Evolutionary conservation across 176 grass and related monocot genomes (phyloP).

Genomic region (Avena eriantha): DNA sequence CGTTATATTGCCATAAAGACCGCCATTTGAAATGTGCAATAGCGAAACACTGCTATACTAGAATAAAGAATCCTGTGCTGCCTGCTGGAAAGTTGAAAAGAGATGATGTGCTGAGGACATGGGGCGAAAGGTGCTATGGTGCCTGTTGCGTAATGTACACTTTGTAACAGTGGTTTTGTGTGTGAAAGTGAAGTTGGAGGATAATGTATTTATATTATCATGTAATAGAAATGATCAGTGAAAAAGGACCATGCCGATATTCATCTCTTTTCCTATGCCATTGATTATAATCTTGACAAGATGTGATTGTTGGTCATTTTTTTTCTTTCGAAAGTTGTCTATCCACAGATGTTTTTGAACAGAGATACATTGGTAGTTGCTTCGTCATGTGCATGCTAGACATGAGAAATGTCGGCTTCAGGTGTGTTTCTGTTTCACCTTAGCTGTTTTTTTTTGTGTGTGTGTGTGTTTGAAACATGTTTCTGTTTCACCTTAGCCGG

Average conservation of each 20-base stretch:
- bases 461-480: no score
- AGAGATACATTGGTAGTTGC: neutral
- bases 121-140: neutral
- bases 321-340: neutral
- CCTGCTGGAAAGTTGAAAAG: neutral
- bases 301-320: neutral
- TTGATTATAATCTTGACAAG: neutral
- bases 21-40: neutral
- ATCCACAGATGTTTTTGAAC: neutral
- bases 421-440: neutral
- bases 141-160: neutral
- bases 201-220: neutral
- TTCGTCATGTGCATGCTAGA: neutral
- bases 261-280: neutral
- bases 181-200: constrained; percentile 17
- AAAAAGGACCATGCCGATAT: neutral
- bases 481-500: no score
- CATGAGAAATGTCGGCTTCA: neutral
- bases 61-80: neutral
- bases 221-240: neutral
- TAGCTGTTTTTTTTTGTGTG: no score
- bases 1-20: neutral
- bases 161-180: neutral
- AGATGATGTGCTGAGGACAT: neutral
- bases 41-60: neutral